Evolutionary conservation across 2,329 filamentous ascomycete genomes (phyloP).

Genomic region (Beauveria asiatica): DNA sequence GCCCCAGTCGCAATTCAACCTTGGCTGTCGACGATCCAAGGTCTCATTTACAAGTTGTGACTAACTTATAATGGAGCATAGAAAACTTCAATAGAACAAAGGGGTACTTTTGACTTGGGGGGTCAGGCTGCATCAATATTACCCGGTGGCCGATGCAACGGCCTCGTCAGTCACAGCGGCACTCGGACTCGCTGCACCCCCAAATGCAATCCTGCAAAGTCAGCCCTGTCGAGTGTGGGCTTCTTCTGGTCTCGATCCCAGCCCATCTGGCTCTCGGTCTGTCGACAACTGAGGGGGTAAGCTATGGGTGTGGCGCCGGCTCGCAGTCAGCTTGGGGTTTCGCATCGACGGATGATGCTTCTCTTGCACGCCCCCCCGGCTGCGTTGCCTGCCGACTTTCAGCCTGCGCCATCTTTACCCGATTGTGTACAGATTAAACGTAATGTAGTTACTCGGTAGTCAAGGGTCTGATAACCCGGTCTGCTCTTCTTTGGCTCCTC

Average conservation of each 20-base stretch:
- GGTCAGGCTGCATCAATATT: not conserved
- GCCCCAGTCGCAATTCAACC: not conserved
- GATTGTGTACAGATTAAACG: not conserved
- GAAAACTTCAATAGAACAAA: not conserved
- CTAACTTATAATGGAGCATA: not conserved
- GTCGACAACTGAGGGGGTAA: not conserved
- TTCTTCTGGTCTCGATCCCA: not conserved
- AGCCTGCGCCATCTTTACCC: not conserved
- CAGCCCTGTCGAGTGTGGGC: not conserved
- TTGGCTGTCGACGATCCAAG: not conserved
- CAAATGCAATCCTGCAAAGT: not conserved
- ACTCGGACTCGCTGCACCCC: not conserved
- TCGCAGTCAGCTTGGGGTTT: not conserved
- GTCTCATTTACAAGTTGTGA: too few species aligned
- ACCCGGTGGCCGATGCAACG: not conserved
- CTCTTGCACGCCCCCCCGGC: too few species aligned
- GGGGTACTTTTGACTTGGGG: not conserved
- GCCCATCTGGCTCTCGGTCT: not conserved
- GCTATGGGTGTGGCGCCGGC: not conserved
- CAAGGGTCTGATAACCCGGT: too few species aligned
- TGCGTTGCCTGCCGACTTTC: not conserved
- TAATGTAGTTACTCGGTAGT: too few species aligned
- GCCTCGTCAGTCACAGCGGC: not conserved
- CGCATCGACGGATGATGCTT: not conserved
- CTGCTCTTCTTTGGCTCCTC: not conserved